Conservation (phyloP, 805 yeast genomes). For the Teunomyces panamensis region DNA sequence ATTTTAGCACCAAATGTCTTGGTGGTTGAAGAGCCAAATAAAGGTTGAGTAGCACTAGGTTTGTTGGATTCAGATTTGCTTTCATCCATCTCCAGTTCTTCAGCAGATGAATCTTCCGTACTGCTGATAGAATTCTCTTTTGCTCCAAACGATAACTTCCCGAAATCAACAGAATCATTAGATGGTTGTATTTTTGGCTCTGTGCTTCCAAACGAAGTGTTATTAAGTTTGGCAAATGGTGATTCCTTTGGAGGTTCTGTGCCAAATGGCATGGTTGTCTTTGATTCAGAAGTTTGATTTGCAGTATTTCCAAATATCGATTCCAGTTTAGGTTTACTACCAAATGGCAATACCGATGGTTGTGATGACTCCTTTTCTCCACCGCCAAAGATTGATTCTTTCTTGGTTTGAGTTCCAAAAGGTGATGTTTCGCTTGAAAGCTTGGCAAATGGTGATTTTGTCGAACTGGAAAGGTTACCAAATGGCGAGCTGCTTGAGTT, state of each 20-base stretch:
- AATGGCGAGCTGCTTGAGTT: constrained; percentile 5
- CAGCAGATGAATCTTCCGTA: background rate
- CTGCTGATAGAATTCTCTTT: background rate
- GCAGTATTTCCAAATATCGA: constrained; percentile 16
- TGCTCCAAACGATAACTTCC: background rate
- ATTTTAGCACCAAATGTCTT: background rate
- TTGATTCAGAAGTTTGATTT: background rate
- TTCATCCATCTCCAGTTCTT: background rate
- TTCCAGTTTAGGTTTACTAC: background rate
- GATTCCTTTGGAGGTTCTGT: constrained; percentile 7
- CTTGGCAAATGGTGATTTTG: constrained; percentile 8
- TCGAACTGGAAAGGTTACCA: background rate
- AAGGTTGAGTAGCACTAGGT: background rate
- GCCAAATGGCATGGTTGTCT: no score
- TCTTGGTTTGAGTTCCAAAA: constrained; percentile 10
- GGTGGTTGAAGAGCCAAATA: background rate
- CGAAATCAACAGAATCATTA: background rate
- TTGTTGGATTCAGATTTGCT: background rate
- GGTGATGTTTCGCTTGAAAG: constrained; percentile 9
- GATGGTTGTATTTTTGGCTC: background rate
- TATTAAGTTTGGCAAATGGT: constrained; percentile 11
- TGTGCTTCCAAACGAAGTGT: constrained; percentile 3
- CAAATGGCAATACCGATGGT: no score
- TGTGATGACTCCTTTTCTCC: no score
- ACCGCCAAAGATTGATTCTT: constrained; percentile 17